Evolutionary conservation across 331 rosid genomes (phyloP).

Genomic region (Rhamnella rubrinervis): DNA sequence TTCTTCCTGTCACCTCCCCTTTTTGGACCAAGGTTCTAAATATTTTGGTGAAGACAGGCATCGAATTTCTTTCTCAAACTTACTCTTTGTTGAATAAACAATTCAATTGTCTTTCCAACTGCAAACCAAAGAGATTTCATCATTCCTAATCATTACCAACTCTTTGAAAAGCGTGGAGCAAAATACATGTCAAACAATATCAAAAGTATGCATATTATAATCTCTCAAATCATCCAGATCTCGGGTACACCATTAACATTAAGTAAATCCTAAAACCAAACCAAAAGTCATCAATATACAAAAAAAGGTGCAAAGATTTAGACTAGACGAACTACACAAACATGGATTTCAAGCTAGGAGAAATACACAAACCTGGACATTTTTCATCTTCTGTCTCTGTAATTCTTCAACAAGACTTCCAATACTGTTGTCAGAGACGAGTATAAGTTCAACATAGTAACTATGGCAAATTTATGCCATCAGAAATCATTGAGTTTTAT

Average conservation of each 20-base stretch:
- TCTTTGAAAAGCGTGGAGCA: not conserved
- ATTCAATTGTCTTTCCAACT: slow-evolving; percentile 80
- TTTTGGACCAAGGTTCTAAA: not conserved
- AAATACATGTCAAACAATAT: no score
- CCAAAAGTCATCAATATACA: not conserved
- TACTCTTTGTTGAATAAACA: slow-evolving; percentile 39
- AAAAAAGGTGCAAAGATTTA: slow-evolving; percentile 2
- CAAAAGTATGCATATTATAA: not conserved
- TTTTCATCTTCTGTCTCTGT: slow-evolving; percentile 78
- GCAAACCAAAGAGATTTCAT: slow-evolving; percentile 33
- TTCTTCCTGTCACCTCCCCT: not conserved
- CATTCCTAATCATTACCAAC: slow-evolving; percentile 6
- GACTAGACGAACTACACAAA: slow-evolving; percentile 2
- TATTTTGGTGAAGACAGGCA: not conserved
- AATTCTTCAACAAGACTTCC: slow-evolving; percentile 72
- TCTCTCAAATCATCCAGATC: not conserved
- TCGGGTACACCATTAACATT: not conserved
- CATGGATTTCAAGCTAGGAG: not conserved
- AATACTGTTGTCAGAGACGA: slow-evolving; percentile 49
- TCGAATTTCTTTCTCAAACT: slow-evolving; percentile 5
- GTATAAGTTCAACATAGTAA: slow-evolving; percentile 9
- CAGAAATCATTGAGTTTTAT: slow-evolving; percentile 18
- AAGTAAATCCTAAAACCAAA: not conserved
- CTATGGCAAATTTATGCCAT: not conserved
- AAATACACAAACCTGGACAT: slow-evolving; percentile 62